Evolutionary conservation across 805 yeast species (phyloP).

Genomic region (Wickerhamiella domercqiae): DNA sequence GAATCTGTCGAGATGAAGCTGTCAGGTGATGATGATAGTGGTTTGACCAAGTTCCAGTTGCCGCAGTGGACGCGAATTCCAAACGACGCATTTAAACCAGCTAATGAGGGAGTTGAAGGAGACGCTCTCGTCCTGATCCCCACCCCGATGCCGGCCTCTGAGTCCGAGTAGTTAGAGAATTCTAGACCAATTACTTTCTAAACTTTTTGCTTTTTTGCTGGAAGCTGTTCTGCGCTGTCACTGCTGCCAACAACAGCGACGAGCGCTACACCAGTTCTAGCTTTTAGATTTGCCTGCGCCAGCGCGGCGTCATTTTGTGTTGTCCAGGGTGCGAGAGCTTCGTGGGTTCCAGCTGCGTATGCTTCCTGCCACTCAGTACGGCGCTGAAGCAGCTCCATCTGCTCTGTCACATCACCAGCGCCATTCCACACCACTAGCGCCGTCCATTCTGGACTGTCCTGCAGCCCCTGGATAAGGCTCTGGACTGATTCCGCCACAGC

Average conservation of each 20-base stretch:
- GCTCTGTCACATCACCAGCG: constrained; percentile 40
- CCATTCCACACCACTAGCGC: constrained; percentile 48
- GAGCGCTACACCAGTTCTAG: constrained; percentile 47
- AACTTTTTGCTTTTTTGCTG: not conserved
- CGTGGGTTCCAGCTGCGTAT: constrained; percentile 31
- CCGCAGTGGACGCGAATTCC: constrained; percentile 14
- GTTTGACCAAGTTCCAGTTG: constrained; percentile 19
- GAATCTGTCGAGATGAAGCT: constrained; percentile 11
- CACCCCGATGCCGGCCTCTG: too few relatives aligned
- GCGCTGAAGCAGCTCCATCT: constrained; percentile 29
- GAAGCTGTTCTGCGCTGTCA: not conserved
- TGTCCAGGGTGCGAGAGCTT: constrained; percentile 38
- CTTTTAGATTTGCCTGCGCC: constrained; percentile 31
- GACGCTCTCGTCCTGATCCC: constrained; percentile 32
- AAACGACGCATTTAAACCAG: constrained; percentile 14
- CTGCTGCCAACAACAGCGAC: constrained; percentile 25
- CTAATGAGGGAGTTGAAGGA: constrained; percentile 26
- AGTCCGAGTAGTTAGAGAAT: too few relatives aligned
- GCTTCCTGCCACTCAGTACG: constrained; percentile 31
- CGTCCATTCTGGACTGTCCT: constrained; percentile 40
- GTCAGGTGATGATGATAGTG: constrained; percentile 16
- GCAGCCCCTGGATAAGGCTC: too few relatives aligned
- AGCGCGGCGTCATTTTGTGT: constrained; percentile 34
- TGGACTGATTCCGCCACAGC: too few relatives aligned
- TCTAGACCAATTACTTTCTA: too few relatives aligned